Percentiles rank a stretch among this genome's conserved stretches.
Conservation (phyloP, 106 monocot species). For the Dioscorea zingiberensis region DNA sequence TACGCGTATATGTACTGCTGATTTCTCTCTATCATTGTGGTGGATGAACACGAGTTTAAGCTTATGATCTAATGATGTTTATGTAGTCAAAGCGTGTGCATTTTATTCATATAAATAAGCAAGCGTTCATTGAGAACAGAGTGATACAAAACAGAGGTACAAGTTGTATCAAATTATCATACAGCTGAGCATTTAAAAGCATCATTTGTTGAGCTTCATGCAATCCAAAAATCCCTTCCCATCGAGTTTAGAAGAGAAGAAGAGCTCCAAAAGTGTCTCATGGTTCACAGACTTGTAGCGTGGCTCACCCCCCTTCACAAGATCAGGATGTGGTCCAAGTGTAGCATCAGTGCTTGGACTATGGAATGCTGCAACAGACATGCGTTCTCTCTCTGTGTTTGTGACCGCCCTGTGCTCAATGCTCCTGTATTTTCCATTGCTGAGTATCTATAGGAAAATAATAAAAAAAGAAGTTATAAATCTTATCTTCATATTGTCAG, state of each 20-base stretch:
- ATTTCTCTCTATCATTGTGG: too few relatives aligned
- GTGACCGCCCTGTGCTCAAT: constrained; percentile 20
- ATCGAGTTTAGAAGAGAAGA: constrained; percentile 26
- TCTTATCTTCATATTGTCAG: background rate
- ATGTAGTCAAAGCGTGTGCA: too few relatives aligned
- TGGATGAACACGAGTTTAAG: too few relatives aligned
- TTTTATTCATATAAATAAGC: too few relatives aligned
- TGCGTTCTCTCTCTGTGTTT: constrained; percentile 11
- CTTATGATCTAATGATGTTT: too few relatives aligned
- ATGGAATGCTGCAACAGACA: constrained; percentile 13
- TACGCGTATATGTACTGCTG: too few relatives aligned
- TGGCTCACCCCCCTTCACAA: background rate
- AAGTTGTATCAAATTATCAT: too few relatives aligned
- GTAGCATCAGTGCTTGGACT: background rate
- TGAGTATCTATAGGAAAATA: constrained; percentile 4
- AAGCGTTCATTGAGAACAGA: too few relatives aligned
- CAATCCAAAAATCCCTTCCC: constrained; percentile 41
- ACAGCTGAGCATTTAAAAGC: too few relatives aligned
- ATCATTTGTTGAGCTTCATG: constrained; percentile 26
- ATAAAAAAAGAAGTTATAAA: background rate
- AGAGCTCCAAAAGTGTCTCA: constrained; percentile 17
- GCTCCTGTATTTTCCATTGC: constrained; percentile 27
- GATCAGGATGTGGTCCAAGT: constrained; percentile 10
- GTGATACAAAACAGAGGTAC: too few relatives aligned
- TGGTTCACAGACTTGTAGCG: constrained; percentile 20